A percentile compares a stretch with the other conserved stretches of the same genome.
phyloP scores from a whole-genome alignment of 1,139 yeast species.

The Kodamaea sp. region DNA sequence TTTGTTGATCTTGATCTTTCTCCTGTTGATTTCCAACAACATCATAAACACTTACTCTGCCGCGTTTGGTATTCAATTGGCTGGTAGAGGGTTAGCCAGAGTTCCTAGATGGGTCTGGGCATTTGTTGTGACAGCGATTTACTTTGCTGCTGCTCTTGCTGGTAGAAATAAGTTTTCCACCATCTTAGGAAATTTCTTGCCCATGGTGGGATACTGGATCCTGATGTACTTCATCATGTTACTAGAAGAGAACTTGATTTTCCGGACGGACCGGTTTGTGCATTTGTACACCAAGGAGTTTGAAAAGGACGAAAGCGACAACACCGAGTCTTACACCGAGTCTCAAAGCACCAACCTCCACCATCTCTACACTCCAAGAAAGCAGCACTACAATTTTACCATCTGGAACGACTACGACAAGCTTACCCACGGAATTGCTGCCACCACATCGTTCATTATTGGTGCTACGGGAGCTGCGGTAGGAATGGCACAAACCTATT shows the following conservation, averaged over 20 bases:
- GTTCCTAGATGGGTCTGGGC: conserved; percentile 85
- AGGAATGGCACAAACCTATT: conserved; percentile 83
- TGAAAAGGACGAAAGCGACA: conserved; percentile 10
- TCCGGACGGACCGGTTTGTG: conserved; percentile 55
- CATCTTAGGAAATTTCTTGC: conserved; percentile 83
- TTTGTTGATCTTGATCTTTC: conserved; percentile 63
- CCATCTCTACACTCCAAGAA: conserved; percentile 16
- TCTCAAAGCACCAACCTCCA: conserved; percentile 7
- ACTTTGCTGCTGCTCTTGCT: conserved; percentile 68
- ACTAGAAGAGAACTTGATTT: conserved; percentile 72
- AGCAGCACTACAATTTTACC: conserved; percentile 59
- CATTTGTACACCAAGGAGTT: conserved; percentile 59
- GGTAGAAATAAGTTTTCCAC: conserved; percentile 77
- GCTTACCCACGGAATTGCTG: conserved; percentile 66
- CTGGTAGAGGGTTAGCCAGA: conserved; percentile 59
- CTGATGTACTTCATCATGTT: conserved; percentile 76
- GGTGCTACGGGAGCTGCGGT: conserved; percentile 78
- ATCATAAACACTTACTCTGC: conserved; percentile 82
- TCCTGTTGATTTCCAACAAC: conserved; percentile 79
- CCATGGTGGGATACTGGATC: conserved; percentile 95
- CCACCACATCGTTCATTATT: conserved; percentile 55
- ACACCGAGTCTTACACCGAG: not conserved
- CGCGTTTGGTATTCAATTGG: conserved; percentile 75
- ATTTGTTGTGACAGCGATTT: conserved; percentile 61
- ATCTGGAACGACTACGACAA: conserved; percentile 60